Percentiles rank a stretch among this genome's conserved stretches.
phyloP scores from a whole-genome alignment of 139 green algal species.

The Zygnema cylindricum region DNA sequence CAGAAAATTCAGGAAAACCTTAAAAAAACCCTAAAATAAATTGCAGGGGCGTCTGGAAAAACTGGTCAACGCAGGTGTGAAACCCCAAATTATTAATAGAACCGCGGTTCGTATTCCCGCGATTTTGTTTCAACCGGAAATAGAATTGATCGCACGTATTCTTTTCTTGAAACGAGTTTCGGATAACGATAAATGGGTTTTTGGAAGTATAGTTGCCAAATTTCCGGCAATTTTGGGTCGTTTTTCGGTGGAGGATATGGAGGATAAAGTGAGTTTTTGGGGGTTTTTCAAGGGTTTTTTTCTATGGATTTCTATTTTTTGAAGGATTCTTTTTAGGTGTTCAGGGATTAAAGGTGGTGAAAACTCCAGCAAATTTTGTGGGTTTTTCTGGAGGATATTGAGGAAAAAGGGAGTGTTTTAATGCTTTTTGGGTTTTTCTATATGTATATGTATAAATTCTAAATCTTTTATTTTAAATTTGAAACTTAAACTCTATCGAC shows the following conservation, averaged over 20 bases:
- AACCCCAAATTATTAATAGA: neutral
- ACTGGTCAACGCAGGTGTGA: neutral
- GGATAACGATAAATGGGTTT: neutral
- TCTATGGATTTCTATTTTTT: no score
- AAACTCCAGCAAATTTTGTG: no score
- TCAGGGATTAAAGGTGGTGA: no score
- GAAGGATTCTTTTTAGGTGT: no score
- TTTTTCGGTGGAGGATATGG: neutral
- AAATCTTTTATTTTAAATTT: neutral
- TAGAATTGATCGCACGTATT: neutral
- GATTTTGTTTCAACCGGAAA: neutral
- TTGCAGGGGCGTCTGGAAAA: neutral
- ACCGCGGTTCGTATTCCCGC: neutral
- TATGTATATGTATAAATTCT: no score
- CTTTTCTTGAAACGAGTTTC: neutral
- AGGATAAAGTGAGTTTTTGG: neutral
- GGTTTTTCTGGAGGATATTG: neutral
- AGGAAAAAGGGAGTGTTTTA: no score
- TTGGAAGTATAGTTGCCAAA: neutral
- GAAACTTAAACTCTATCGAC: no score
- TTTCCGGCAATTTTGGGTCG: neutral
- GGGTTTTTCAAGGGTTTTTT: neutral
- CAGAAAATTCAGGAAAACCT: no score
- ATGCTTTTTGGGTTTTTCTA: no score
- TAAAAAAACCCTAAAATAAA: neutral